A percentile compares a stretch with the other conserved stretches of the same genome.
Evolutionary conservation across 139 green algal genomes (phyloP).

Genomic region (Chlamydomonas incerta): DNA sequence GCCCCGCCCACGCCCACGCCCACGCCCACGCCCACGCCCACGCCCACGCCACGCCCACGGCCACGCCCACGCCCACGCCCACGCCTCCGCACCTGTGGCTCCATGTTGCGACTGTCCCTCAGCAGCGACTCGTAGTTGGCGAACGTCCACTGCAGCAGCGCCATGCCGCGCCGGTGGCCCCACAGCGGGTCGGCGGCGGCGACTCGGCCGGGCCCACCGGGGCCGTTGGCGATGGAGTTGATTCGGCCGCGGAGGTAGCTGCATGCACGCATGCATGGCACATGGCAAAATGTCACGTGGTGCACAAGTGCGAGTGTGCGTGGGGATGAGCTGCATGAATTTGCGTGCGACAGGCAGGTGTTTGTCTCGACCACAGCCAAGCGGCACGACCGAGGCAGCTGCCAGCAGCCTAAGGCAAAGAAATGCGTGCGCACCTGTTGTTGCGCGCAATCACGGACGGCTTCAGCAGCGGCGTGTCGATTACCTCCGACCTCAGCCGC

Average conservation of each 20-base stretch:
- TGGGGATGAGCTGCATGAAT: too few relatives aligned
- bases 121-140: conserved; percentile 15
- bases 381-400: too few relatives aligned
- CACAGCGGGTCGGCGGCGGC: not conserved
- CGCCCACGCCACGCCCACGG: too few relatives aligned
- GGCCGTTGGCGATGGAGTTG: not conserved
- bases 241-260: not conserved
- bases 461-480: not conserved
- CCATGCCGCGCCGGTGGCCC: not conserved
- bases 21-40: too few relatives aligned
- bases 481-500: not conserved
- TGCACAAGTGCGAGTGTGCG: too few relatives aligned
- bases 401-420: not conserved
- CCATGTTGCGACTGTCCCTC: conserved; percentile 14
- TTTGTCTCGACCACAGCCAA: too few relatives aligned
- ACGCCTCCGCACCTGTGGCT: not conserved
- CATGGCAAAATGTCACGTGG: too few relatives aligned
- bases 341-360: too few relatives aligned
- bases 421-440: not conserved
- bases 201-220: not conserved
- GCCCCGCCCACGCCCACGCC: too few relatives aligned
- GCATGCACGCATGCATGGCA: not conserved
- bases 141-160: conserved; percentile 33
- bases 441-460: conserved; percentile 12
- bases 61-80: too few relatives aligned